A percentile compares a stretch with the other conserved stretches of the same genome.
Evolutionary conservation across 179 eudicot species (phyloP).

Genomic region (Spinacia oleracea): DNA sequence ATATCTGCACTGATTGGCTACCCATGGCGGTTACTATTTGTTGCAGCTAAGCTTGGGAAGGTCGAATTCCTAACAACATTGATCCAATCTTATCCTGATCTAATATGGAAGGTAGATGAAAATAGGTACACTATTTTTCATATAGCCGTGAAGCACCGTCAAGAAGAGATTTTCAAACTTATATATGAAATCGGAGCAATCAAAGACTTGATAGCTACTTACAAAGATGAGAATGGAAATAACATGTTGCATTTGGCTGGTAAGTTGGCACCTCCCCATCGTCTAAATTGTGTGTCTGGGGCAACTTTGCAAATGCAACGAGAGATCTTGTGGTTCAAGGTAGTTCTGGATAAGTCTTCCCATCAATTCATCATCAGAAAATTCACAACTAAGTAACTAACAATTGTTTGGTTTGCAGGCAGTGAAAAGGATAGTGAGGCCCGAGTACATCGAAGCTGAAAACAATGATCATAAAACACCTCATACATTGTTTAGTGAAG

Average conservation of each 20-base stretch:
- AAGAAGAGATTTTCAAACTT: constrained; percentile 39
- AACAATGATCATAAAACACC: constrained; percentile 23
- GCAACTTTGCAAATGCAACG: constrained; percentile 45
- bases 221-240: constrained; percentile 28
- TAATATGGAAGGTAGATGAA: constrained; percentile 41
- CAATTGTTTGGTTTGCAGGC: constrained; percentile 8
- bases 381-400: not conserved
- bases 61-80: constrained; percentile 22
- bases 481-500: constrained; percentile 15
- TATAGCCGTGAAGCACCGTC: constrained; percentile 36
- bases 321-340: constrained; percentile 42
- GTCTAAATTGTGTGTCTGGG: constrained; percentile 37
- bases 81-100: constrained; percentile 33
- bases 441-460: constrained; percentile 16
- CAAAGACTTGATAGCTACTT: constrained; percentile 30
- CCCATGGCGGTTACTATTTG: constrained; percentile 26
- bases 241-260: constrained; percentile 43
- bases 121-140: constrained; percentile 33
- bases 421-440: constrained; percentile 21
- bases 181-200: constrained; percentile 32
- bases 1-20: constrained; percentile 19
- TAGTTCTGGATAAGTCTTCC: not conserved
- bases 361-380: too few relatives aligned
- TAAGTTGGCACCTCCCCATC: constrained; percentile 30
- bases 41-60: constrained; percentile 25